Percentiles rank a stretch among this genome's conserved stretches.
phyloP scores from a whole-genome alignment of 306 rosid species.

The Betula pendula region DNA sequence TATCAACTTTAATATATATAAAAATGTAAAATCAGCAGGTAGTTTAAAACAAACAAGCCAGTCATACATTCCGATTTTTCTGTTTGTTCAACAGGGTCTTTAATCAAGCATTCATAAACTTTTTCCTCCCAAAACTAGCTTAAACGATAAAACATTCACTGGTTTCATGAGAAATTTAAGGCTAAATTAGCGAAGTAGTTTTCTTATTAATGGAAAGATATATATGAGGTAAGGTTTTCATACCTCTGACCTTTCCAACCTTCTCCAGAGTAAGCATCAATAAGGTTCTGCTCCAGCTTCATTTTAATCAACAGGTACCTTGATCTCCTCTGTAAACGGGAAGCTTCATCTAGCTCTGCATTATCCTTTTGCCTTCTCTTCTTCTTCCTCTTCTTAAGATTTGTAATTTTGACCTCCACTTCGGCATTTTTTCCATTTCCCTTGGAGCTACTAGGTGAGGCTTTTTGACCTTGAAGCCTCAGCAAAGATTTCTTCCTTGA shows the following conservation, averaged over 20 bases:
- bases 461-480: slow-evolving; percentile 37
- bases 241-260: slow-evolving; percentile 99
- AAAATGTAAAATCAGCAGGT: background rate
- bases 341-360: slow-evolving; percentile 67
- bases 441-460: slow-evolving; percentile 29
- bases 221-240: slow-evolving; percentile 8
- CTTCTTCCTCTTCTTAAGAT: slow-evolving; percentile 46
- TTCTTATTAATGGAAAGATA: background rate
- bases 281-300: slow-evolving; percentile 89
- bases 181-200: background rate
- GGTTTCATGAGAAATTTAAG: background rate
- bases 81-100: background rate
- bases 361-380: slow-evolving; percentile 45
- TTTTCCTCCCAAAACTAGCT: background rate
- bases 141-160: background rate
- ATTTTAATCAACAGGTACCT: slow-evolving; percentile 78
- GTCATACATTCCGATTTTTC: background rate
- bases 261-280: slow-evolving; percentile 92
- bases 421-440: slow-evolving; percentile 36
- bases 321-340: slow-evolving; percentile 77
- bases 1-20: background rate
- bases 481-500: slow-evolving; percentile 41
- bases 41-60: background rate
- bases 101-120: background rate
- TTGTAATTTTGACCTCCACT: slow-evolving; percentile 38